phyloP scores from a whole-genome alignment of 805 yeast species.

The Pichia occidentalis region DNA sequence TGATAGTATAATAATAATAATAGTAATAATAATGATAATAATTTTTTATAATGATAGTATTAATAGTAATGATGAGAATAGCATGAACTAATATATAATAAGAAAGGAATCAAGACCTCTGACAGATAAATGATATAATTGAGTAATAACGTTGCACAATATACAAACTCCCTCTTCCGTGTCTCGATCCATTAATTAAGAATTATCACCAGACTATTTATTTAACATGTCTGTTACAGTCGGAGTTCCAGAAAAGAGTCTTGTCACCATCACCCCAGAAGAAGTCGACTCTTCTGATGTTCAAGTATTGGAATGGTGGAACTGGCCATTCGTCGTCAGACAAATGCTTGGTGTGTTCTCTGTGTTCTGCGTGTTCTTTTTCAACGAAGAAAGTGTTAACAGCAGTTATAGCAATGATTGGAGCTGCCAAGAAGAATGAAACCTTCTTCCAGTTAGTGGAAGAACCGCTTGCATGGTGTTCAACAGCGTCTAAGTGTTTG shows the following conservation, averaged over 20 bases:
- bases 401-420: constrained; percentile 71
- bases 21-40: no score
- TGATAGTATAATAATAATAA: no score
- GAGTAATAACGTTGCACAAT: no score
- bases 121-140: no score
- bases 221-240: constrained; percentile 77
- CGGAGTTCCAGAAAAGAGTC: constrained; percentile 94
- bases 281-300: constrained; percentile 78
- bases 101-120: no score
- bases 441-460: constrained; percentile 81
- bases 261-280: constrained; percentile 99
- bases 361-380: constrained; percentile 84
- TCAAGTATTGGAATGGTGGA: constrained; percentile 78
- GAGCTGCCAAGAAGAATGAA: constrained; percentile 72
- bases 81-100: no score
- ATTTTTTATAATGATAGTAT: no score
- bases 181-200: no score
- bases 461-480: constrained; percentile 74
- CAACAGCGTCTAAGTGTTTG: constrained; percentile 54
- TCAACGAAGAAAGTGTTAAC: constrained; percentile 78
- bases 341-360: constrained; percentile 64
- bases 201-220: constrained; percentile 4
- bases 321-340: constrained; percentile 90
- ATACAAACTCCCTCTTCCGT: no score
- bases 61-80: no score